A percentile compares a stretch with the other conserved stretches of the same genome.
phyloP scores from a whole-genome alignment of 768 basidiomycete genomes.

The Tricholoma hemisulphureum region DNA sequence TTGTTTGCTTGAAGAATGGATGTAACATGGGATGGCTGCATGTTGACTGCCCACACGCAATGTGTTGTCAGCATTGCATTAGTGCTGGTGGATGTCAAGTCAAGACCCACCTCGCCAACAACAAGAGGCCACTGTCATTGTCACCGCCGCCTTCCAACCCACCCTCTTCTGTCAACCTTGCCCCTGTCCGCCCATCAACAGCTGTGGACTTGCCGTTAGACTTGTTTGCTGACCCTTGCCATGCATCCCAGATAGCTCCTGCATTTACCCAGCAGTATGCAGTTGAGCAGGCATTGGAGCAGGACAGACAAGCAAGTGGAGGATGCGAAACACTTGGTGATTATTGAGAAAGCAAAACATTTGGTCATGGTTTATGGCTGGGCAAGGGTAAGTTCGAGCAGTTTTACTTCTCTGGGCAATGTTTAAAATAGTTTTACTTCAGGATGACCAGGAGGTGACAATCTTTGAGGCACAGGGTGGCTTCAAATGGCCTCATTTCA shows the following conservation, averaged over 20 bases:
- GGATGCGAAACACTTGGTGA: neutral
- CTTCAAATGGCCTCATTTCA: neutral
- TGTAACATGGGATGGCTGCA: neutral
- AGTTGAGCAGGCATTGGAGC: neutral
- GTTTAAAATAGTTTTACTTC: neutral
- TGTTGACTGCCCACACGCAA: neutral
- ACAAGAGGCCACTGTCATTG: neutral
- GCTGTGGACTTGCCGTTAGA: neutral
- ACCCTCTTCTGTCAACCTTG: neutral
- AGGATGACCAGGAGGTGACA: neutral
- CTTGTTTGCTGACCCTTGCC: neutral
- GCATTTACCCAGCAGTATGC: slow-evolving; percentile 2
- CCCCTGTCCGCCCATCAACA: neutral
- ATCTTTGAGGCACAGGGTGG: neutral
- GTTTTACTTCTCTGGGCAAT: neutral
- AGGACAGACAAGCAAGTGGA: neutral
- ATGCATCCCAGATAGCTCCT: slow-evolving; percentile 3
- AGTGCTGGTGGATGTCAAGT: neutral
- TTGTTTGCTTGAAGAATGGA: too few species aligned
- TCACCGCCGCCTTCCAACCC: neutral
- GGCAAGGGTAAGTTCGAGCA: neutral
- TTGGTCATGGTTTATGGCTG: slow-evolving; percentile 3
- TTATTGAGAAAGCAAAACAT: neutral
- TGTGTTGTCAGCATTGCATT: neutral
- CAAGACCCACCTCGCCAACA: neutral